Percentiles rank a stretch among this genome's conserved stretches.
phyloP scores from a whole-genome alignment of 2,329 filamentous ascomycete genomes.

The Fusarium pseudograminearum region DNA sequence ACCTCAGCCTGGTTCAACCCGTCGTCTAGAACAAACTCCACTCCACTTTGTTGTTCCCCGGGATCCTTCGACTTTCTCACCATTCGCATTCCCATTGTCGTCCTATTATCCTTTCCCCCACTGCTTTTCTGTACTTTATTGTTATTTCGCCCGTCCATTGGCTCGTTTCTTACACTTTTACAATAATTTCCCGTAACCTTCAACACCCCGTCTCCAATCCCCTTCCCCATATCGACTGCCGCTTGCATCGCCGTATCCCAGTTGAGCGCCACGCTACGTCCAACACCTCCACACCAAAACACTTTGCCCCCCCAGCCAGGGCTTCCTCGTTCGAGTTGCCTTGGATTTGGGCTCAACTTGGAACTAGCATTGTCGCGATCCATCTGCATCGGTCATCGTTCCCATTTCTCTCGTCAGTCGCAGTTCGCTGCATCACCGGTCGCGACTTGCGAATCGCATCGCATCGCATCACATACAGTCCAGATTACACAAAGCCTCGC shows the following conservation, averaged over 20 bases:
- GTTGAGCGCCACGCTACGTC: constrained; percentile 40
- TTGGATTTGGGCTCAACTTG: constrained; percentile 31
- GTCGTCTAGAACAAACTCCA: constrained; percentile 38
- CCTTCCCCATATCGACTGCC: constrained; percentile 39
- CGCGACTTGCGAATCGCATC: constrained; percentile 43
- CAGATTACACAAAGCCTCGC: constrained; percentile 38
- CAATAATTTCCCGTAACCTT: constrained; percentile 12
- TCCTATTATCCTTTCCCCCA: constrained; percentile 24
- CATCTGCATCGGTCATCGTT: constrained; percentile 21
- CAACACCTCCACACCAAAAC: constrained; percentile 45
- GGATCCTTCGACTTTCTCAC: constrained; percentile 21
- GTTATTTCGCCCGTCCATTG: constrained; percentile 25
- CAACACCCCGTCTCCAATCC: constrained; percentile 23
- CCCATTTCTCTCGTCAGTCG: constrained; percentile 20
- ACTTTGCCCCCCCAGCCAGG: constrained; percentile 41
- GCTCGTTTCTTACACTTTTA: constrained; percentile 6
- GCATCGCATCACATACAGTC: constrained; percentile 22
- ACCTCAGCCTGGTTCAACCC: constrained; percentile 36
- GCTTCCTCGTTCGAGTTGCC: constrained; percentile 33
- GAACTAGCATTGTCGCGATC: constrained; percentile 39
- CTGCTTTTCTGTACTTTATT: neutral
- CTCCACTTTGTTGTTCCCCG: constrained; percentile 38
- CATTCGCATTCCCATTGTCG: constrained; percentile 12
- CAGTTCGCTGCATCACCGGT: constrained; percentile 38
- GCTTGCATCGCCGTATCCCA: constrained; percentile 45